Conservation (phyloP, 345 rosid species). For the Eucalyptus tenuipes region DNA sequence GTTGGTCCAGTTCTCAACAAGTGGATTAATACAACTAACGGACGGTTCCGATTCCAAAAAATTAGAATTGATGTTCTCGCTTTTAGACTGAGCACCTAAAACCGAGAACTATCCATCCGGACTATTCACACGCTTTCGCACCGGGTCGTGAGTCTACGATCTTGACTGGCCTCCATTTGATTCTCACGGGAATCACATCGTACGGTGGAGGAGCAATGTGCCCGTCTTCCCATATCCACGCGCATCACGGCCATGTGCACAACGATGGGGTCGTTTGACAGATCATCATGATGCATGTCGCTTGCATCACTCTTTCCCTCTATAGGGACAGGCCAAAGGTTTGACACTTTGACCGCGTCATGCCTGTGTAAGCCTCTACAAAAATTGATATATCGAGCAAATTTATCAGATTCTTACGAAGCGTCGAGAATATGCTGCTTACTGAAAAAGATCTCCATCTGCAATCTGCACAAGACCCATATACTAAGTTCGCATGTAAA, state of each 20-base stretch:
- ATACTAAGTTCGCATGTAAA: background rate
- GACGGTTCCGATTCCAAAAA: rapidly evolving
- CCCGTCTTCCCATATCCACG: background rate
- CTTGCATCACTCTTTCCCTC: background rate
- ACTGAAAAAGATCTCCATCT: background rate
- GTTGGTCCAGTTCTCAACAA: rapidly evolving
- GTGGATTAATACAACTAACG: rapidly evolving
- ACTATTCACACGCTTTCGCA: background rate
- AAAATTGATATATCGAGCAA: background rate
- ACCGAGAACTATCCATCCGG: too few species aligned
- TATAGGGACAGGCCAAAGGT: background rate
- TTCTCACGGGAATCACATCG: background rate
- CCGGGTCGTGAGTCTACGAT: background rate
- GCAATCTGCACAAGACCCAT: background rate
- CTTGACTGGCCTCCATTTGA: background rate
- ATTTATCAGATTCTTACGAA: background rate
- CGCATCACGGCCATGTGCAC: background rate
- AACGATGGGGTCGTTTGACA: background rate
- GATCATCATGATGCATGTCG: background rate
- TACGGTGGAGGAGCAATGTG: background rate
- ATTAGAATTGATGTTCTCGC: rapidly evolving
- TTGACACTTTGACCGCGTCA: background rate
- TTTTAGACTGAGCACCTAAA: too few species aligned
- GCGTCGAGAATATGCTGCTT: background rate
- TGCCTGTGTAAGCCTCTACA: background rate